These are phyloP conservation scores for Gillenia trifoliata DNA, from an alignment of 306 rosid species.

Conservation along the genomic window DNA sequence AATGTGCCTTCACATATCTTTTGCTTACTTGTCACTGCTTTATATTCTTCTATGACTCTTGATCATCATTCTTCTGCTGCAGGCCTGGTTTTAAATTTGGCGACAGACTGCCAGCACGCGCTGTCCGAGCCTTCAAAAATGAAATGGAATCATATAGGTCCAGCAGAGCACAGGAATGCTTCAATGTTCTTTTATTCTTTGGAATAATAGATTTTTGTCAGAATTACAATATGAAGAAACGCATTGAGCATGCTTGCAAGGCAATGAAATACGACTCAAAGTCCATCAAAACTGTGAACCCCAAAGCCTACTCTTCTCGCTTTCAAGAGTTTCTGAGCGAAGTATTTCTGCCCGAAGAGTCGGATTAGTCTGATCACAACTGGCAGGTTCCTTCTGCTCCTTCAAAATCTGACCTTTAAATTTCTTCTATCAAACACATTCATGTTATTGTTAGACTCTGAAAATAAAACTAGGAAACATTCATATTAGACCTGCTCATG, in stretches of 20 bases:
- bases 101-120: slow-evolving; percentile 27
- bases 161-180: slow-evolving; percentile 24
- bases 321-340: slow-evolving; percentile 36
- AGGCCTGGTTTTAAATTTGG: slow-evolving; percentile 26
- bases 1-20: background rate
- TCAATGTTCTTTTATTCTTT: slow-evolving; percentile 24
- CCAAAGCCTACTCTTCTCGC: slow-evolving; percentile 40
- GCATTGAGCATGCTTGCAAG: slow-evolving; percentile 42
- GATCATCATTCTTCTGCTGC: slow-evolving; percentile 6
- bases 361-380: background rate
- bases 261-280: slow-evolving; percentile 32
- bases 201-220: slow-evolving; percentile 34
- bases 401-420: background rate
- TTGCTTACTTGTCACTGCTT: background rate
- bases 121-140: slow-evolving; percentile 16
- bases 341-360: slow-evolving; percentile 29
- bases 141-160: slow-evolving; percentile 21
- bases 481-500: background rate
- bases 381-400: background rate
- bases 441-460: background rate
- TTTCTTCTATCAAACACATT: background rate
- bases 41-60: background rate
- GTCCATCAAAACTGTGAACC: slow-evolving; percentile 34
- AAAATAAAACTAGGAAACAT: background rate
- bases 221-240: slow-evolving; percentile 29